Conservation (phyloP, 2,329 filamentous ascomycete species). For the Pyricularia sp. region DNA sequence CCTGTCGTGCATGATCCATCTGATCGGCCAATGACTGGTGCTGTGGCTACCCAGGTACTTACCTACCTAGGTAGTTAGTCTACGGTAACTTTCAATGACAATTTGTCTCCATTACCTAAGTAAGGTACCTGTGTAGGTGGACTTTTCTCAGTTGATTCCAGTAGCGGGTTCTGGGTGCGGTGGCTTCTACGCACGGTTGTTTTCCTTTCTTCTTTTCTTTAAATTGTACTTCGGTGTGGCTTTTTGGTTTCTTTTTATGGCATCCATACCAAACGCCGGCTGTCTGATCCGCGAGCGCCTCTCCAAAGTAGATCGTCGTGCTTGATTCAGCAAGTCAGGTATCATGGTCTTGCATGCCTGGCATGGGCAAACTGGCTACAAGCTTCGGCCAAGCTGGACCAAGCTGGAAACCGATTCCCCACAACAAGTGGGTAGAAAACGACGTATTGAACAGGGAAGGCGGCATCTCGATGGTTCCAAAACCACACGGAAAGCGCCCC, state of each 20-base stretch:
- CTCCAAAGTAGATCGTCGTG: not conserved
- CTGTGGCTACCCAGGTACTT: no score
- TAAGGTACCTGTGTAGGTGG: no score
- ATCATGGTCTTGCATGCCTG: no score
- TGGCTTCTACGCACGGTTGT: not conserved
- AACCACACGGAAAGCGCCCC: not conserved
- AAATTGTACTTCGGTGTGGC: slow-evolving; percentile 16
- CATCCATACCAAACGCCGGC: not conserved
- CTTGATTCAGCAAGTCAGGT: not conserved
- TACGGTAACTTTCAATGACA: no score
- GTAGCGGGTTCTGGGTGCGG: no score
- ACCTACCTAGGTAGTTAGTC: no score
- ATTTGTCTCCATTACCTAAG: no score
- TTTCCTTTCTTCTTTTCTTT: not conserved
- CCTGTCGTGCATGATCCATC: not conserved
- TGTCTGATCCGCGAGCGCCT: slow-evolving; percentile 19
- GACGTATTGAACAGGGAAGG: not conserved
- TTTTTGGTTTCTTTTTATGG: not conserved
- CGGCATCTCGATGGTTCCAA: not conserved
- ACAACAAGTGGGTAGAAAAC: not conserved
- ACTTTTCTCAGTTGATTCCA: no score
- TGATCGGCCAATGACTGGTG: no score
- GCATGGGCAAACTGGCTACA: no score
- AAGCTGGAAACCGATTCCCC: not conserved
- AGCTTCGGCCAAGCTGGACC: not conserved